phyloP scores from a whole-genome alignment of 225 moss, liverwort and hornwort species.

The Bryum argenteum region DNA sequence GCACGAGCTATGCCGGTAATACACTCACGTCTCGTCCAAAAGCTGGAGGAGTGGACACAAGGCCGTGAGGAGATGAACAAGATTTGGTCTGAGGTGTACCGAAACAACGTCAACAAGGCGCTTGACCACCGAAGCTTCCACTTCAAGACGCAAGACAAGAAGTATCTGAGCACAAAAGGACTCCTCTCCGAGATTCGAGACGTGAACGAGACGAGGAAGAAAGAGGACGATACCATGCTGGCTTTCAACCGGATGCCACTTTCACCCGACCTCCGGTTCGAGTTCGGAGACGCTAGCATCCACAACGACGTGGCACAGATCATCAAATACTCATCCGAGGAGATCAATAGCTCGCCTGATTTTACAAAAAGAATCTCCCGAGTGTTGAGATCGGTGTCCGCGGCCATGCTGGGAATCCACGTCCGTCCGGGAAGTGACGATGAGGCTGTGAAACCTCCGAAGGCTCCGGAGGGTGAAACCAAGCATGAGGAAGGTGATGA shows the following conservation, averaged over 20 bases:
- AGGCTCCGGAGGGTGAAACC: conserved; percentile 23
- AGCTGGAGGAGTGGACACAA: conserved; percentile 77
- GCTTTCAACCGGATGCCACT: conserved; percentile 58
- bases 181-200: conserved; percentile 80
- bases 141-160: conserved; percentile 92
- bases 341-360: conserved; percentile 64
- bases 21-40: conserved; percentile 65
- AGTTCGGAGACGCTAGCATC: conserved; percentile 57
- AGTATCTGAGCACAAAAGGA: conserved; percentile 74
- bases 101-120: conserved; percentile 82
- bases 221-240: conserved; percentile 68
- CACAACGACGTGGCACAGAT: conserved; percentile 81
- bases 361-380: conserved; percentile 64
- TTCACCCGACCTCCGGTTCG: conserved; percentile 60
- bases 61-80: conserved; percentile 83
- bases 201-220: conserved; percentile 69
- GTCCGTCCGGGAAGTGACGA: conserved; percentile 5
- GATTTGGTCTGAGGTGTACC: conserved; percentile 89
- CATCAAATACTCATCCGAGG: conserved; percentile 75
- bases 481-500: conserved; percentile 38
- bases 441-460: conserved; percentile 34
- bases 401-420: conserved; percentile 69
- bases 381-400: conserved; percentile 67
- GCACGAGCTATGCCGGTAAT: conserved; percentile 63
- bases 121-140: conserved; percentile 89